phyloP scores from a whole-genome alignment of 495 filamentous ascomycete species.

The Penicillium subrubescens region DNA sequence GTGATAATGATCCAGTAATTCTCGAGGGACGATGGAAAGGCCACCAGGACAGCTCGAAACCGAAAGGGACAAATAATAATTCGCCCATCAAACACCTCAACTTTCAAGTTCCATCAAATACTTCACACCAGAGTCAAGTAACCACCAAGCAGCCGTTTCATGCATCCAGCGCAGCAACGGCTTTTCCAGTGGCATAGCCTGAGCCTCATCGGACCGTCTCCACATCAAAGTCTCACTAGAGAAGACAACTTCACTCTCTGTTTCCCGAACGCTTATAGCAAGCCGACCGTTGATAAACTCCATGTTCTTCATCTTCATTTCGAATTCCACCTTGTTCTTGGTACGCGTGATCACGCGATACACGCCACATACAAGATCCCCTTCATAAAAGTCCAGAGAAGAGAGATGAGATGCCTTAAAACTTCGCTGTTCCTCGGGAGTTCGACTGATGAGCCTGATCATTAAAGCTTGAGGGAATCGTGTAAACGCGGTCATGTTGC shows the following conservation, averaged over 20 bases:
- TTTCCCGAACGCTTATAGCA: conserved; percentile 26
- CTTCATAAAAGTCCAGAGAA: conserved; percentile 31
- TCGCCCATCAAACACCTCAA: background rate
- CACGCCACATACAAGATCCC: conserved; percentile 38
- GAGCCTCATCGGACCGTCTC: conserved; percentile 23
- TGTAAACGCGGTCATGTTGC: conserved; percentile 40
- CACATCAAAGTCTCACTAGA: conserved; percentile 42
- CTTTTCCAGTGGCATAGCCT: conserved; percentile 35
- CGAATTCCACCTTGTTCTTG: conserved; percentile 36
- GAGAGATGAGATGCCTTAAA: conserved; percentile 32
- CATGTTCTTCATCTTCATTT: conserved; percentile 22
- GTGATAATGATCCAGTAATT: background rate
- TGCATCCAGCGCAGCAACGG: conserved; percentile 33
- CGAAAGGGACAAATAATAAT: background rate
- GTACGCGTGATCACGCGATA: conserved; percentile 33
- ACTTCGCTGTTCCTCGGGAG: conserved; percentile 19
- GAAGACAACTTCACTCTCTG: conserved; percentile 26
- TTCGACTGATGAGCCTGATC: conserved; percentile 17
- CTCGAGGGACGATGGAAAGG: background rate
- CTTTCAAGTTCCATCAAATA: conserved; percentile 34
- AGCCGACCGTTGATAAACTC: conserved; percentile 32
- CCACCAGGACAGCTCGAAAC: background rate
- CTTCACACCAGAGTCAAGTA: conserved; percentile 40
- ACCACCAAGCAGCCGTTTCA: conserved; percentile 43
- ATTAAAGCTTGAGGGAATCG: conserved; percentile 36